Evolutionary conservation across 2,329 filamentous ascomycete genomes (phyloP).

Genomic region (Curvularia verruculosa): DNA sequence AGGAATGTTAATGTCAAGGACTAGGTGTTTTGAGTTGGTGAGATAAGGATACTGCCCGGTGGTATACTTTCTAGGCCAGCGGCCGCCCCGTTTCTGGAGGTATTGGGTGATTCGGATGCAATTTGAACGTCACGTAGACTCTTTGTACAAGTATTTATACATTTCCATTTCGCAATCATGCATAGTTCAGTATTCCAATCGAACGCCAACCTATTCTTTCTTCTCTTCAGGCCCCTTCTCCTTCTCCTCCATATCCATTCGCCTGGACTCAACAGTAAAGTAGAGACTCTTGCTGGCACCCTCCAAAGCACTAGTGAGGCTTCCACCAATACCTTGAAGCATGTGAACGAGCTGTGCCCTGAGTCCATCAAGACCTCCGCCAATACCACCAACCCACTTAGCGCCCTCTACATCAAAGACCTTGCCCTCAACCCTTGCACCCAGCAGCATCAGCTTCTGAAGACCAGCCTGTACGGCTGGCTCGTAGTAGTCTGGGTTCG

Average conservation of each 20-base stretch:
- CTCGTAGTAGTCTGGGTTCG: constrained; percentile 82
- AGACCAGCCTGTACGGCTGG: constrained; percentile 77
- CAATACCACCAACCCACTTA: constrained; percentile 76
- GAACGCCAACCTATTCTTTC: constrained; percentile 14
- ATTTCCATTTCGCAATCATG: neutral
- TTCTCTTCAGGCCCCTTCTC: constrained; percentile 43
- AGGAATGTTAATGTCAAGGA: neutral
- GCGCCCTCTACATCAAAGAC: constrained; percentile 78
- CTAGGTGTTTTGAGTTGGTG: no score
- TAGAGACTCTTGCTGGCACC: constrained; percentile 81
- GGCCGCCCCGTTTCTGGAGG: neutral
- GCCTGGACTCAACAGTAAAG: constrained; percentile 83
- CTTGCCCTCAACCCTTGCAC: constrained; percentile 83
- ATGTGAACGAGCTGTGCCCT: constrained; percentile 80
- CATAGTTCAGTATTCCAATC: neutral
- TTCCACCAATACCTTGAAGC: constrained; percentile 79
- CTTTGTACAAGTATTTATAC: neutral
- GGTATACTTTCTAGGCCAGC: neutral
- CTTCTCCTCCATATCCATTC: constrained; percentile 80
- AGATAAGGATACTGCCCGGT: neutral
- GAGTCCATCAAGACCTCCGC: constrained; percentile 80
- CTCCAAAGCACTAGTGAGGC: constrained; percentile 79
- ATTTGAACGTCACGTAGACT: neutral
- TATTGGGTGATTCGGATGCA: neutral
- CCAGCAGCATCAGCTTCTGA: constrained; percentile 85